Evolutionary conservation across 148 eudicot genomes (phyloP), one percentile per base, ranked within the genome.

Genomic region (Dianthus caryophyllus): DNA sequence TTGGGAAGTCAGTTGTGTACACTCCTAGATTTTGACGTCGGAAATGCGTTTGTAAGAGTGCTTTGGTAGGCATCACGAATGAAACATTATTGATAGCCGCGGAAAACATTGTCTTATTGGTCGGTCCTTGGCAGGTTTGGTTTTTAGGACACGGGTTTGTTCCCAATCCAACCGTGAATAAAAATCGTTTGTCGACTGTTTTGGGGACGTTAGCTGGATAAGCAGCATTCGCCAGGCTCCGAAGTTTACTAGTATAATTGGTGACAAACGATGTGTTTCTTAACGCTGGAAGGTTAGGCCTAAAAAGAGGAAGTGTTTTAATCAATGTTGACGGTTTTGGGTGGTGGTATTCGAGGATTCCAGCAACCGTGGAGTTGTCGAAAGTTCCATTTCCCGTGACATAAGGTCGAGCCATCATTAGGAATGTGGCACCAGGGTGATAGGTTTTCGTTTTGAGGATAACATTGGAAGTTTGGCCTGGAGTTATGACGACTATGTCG

Each of bases 181-280:
- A 77, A 57, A 85, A 83, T 1, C 54, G 81, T 13, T 58, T 76
- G 24, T 85, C 87, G 0, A 85, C 73, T 4, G 65, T 68, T 24
- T 76, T 54, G 0, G 89, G 89, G 16, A 87, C 87, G n/a, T 87
- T 83, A 0, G 88, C 94, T 5, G 94, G 94, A 56, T 76, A 84
- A 36, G 70, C 67, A 0, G 83, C 62, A 53, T 21, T 79, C 0
- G 76, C 83, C 63, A 88, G 64, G 71, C 89, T 88, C 13, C 79
- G 81, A 16, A 87, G 80, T 50, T 59, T 85, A 9, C 43, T 70
- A 0, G 82, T 51, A 60, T 79, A 88, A 38, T 78, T 81, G 21
- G 86, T 26, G 25, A 78, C 84, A 36, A 85, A 78, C 1, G 76
- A 16, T 0, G 86, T 85, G 75, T 85, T 87, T 63, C 83, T 80